Evolutionary conservation across 768 basidiomycete genomes (phyloP), one percentile per base, ranked within the genome.

Genomic region (Butyriboletus loyo): DNA sequence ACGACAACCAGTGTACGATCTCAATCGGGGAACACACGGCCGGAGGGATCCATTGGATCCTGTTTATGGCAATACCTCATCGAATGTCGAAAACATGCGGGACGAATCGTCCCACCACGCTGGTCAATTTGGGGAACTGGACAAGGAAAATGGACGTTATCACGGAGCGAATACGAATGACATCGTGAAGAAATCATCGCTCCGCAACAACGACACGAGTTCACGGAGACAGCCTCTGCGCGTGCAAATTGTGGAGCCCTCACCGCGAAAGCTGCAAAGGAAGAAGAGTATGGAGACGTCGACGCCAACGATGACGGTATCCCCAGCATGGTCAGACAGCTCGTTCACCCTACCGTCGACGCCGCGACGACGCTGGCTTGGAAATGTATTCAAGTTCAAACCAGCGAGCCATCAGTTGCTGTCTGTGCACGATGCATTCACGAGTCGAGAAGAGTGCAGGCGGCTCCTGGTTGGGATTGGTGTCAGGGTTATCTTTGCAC

Each of bases 361-460:
- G 27, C 74, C 75, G 50, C 71, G 72, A 71, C 81, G 82, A 55
- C 81, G 78, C 46, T 98, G 95, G 96, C 82, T 99, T 55, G 84
- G 84, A 39, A 89, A 85, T 61, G 79, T 97, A 37, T 95, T 98
- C 80, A 88, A 83, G 66, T 86, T 92, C 74, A 91, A 87, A 62
- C 84, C 89, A 0, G 73, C 82, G 28, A 76, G 71, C 28, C 82
- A 81, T 60, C 64, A 66, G 24, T 73, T 94, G 11, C 68, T 81
- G 38, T 91, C 87, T 5, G 68, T 75, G 14, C 75, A 79, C 50
- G 82, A 85, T 53, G 68, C 77, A 11, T 76, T 82, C 55, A 83
- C 78, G 36, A 89, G 92, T 7, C 76, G 87, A 44, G 82, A 83
- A 58, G 85, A 89, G 62, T 89, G 90, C 68, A 79, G 84, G 53